Percentiles rank a stretch among this genome's conserved stretches.
Conservation (phyloP, 1,284 basidiomycete genomes). For the Moesziomyces sp. region DNA sequence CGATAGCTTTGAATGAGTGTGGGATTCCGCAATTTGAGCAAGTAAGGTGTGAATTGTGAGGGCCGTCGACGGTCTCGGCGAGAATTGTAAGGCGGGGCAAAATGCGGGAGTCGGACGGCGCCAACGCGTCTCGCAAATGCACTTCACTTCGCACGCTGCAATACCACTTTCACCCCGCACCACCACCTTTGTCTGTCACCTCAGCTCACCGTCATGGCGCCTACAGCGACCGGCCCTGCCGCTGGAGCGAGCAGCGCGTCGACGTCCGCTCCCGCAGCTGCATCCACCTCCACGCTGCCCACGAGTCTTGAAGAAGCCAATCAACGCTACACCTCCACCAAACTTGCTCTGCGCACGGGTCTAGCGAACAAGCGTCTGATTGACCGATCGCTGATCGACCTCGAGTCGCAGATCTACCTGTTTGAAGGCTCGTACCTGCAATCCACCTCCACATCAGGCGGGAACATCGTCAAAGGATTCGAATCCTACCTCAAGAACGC, state of each 20-base stretch:
- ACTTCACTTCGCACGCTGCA: no score
- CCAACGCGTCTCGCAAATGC: no score
- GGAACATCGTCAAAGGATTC: slow-evolving; percentile 67
- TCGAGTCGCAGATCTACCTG: slow-evolving; percentile 66
- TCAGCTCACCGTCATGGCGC: slow-evolving; percentile 16
- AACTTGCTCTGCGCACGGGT: slow-evolving; percentile 48
- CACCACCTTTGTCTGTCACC: neutral
- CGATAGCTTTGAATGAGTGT: neutral
- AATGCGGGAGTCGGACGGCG: neutral
- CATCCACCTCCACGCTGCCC: slow-evolving; percentile 5
- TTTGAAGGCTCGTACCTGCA: slow-evolving; percentile 66
- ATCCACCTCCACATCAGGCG: slow-evolving; percentile 61
- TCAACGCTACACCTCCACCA: slow-evolving; percentile 55
- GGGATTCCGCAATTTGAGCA: neutral
- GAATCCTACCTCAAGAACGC: slow-evolving; percentile 62
- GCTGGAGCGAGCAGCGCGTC: slow-evolving; percentile 1
- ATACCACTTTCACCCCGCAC: neutral
- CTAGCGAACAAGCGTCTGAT: slow-evolving; percentile 58
- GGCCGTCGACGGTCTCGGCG: no score
- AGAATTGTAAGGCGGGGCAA: neutral
- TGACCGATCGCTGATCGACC: slow-evolving; percentile 60
- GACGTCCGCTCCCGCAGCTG: neutral
- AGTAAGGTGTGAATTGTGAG: no score
- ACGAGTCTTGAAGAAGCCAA: slow-evolving; percentile 61
- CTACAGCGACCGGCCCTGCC: slow-evolving; percentile 23